phyloP scores from a whole-genome alignment of 495 filamentous ascomycete genomes.

The Staphylotrichum tortipilum region DNA sequence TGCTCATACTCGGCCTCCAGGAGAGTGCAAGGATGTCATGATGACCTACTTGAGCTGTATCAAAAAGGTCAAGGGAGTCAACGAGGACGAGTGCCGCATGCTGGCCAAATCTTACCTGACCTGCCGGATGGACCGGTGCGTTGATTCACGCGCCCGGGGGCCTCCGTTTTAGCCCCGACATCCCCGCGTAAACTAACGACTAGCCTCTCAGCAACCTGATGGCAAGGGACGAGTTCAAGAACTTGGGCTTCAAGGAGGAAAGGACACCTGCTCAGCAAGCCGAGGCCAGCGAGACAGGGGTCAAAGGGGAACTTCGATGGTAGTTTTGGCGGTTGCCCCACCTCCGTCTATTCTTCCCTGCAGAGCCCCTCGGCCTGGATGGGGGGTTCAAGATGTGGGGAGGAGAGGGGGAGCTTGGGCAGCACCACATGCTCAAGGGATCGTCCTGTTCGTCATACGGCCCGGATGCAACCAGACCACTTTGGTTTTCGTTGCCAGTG shows the following conservation, averaged over 20 bases:
- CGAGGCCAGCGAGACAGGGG: constrained; percentile 23
- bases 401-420: no score
- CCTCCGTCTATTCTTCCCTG: neutral
- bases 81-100: constrained; percentile 74
- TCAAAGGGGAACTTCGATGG: constrained; percentile 41
- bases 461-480: neutral
- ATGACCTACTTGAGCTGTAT: constrained; percentile 74
- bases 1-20: constrained; percentile 32
- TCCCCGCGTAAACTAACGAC: neutral
- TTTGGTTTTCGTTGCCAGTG: neutral
- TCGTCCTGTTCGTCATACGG: neutral
- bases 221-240: constrained; percentile 88
- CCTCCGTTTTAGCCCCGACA: no score
- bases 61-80: constrained; percentile 69
- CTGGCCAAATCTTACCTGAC: constrained; percentile 79
- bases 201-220: constrained; percentile 71
- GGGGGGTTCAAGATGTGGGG: neutral
- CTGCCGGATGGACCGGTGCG: constrained; percentile 89
- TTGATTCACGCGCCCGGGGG: neutral
- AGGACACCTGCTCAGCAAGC: constrained; percentile 5
- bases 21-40: constrained; percentile 90
- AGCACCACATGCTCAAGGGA: neutral
- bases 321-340: constrained; percentile 8
- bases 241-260: constrained; percentile 60
- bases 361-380: no score